Conservation (phyloP, 202 grass and related monocot species). For the Musa balbisiana region DNA sequence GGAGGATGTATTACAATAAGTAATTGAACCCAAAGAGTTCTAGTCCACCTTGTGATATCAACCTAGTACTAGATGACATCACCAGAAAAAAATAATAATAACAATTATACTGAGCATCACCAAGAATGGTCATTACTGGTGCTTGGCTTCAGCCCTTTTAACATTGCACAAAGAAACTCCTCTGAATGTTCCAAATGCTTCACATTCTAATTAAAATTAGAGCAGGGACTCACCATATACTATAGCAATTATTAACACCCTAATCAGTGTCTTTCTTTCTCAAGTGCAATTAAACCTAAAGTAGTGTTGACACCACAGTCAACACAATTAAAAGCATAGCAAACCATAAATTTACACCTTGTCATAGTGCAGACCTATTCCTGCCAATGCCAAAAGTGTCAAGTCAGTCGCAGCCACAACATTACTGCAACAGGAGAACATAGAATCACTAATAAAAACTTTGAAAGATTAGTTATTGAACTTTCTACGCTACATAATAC, state of each 20-base stretch:
- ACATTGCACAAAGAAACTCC: neutral
- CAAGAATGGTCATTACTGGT: too few species aligned
- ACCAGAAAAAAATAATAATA: neutral
- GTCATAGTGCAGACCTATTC: constrained; percentile 60
- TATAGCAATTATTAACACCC: neutral
- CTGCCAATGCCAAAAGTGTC: constrained; percentile 85
- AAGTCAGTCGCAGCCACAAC: constrained; percentile 95
- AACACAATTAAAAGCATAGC: neutral
- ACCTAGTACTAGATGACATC: too few species aligned
- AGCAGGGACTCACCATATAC: neutral
- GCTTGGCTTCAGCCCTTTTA: neutral
- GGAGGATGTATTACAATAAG: too few species aligned
- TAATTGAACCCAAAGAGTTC: neutral
- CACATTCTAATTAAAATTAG: neutral
- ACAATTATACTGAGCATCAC: too few species aligned
- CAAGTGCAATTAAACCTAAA: neutral
- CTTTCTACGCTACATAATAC: neutral
- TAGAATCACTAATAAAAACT: neutral
- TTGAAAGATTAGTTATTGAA: neutral
- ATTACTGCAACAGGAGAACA: constrained; percentile 61
- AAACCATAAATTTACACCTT: constrained; percentile 41
- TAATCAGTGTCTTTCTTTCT: neutral
- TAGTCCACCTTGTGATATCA: neutral
- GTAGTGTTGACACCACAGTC: neutral
- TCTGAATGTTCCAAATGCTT: neutral